These are phyloP conservation scores for Eucalyptus tenuipes DNA, from an alignment of 345 rosid genomes.

Conservation along the genomic window DNA sequence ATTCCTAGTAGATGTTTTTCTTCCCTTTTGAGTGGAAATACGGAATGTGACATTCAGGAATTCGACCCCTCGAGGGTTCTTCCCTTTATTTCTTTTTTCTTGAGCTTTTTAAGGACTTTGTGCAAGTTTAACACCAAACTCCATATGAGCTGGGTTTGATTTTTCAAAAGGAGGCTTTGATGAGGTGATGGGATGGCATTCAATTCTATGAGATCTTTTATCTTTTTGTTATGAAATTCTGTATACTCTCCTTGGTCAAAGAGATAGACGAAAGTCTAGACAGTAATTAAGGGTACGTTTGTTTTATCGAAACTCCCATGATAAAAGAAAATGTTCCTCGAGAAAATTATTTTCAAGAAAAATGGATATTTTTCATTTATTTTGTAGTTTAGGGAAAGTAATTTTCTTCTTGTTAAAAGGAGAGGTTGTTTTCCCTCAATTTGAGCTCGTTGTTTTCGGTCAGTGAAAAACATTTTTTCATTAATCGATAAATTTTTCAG, in stretches of 20 bases:
- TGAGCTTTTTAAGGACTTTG: rapidly evolving
- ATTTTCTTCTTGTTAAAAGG: too few species aligned
- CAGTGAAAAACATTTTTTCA: rapidly evolving
- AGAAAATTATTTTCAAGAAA: background rate
- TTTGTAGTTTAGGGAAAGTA: background rate
- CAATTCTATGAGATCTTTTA: background rate
- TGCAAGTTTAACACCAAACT: rapidly evolving
- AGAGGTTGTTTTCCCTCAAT: background rate
- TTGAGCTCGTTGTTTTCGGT: rapidly evolving
- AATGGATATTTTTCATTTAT: rapidly evolving
- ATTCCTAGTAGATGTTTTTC: too few species aligned
- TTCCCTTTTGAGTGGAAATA: too few species aligned
- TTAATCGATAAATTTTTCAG: rapidly evolving
- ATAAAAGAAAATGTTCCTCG: background rate
- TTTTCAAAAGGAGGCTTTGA: background rate
- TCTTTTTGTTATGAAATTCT: background rate
- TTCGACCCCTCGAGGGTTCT: too few species aligned
- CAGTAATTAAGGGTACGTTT: rapidly evolving
- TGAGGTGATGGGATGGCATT: background rate
- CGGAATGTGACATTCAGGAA: rapidly evolving
- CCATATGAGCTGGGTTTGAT: background rate
- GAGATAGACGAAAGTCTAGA: too few species aligned
- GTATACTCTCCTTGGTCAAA: background rate
- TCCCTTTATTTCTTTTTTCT: rapidly evolving
- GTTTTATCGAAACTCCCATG: background rate